A percentile compares a stretch with the other conserved stretches of the same genome.
Conservation (phyloP, 225 moss, liverwort and hornwort species). For the Sphagnum tenellum region DNA sequence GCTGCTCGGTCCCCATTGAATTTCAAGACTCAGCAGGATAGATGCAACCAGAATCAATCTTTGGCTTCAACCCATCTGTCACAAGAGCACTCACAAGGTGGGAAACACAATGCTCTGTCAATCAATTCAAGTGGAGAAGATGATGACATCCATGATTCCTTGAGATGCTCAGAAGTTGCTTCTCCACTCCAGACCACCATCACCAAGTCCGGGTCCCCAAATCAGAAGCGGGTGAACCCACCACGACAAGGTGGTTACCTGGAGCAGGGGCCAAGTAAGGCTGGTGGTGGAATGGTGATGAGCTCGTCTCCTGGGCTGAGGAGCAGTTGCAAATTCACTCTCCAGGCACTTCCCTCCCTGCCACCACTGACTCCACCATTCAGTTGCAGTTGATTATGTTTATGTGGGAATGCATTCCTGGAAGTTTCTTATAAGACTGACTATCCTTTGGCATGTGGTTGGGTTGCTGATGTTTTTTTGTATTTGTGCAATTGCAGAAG, state of each 20-base stretch:
- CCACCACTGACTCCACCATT: conserved; percentile 33
- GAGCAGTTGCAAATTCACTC: conserved; percentile 76
- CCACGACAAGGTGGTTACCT: conserved; percentile 56
- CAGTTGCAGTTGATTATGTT: conserved; percentile 20
- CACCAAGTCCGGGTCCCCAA: conserved; percentile 74
- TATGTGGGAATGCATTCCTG: too few relatives aligned
- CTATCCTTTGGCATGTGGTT: too few relatives aligned
- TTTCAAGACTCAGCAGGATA: conserved; percentile 15
- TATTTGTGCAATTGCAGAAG: too few relatives aligned
- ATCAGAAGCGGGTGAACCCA: conserved; percentile 86
- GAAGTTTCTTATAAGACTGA: too few relatives aligned
- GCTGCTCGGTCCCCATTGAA: conserved; percentile 32
- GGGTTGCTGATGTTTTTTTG: too few relatives aligned
- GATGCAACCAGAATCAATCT: conserved; percentile 17
- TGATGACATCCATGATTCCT: conserved; percentile 48
- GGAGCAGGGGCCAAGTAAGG: conserved; percentile 30
- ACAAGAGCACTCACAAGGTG: conserved; percentile 12
- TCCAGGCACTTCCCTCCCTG: conserved; percentile 56
- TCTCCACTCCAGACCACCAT: conserved; percentile 57
- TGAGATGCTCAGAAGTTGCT: conserved; percentile 47
- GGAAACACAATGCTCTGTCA: not conserved
- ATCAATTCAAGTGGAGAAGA: conserved; percentile 21
- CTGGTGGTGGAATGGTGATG: conserved; percentile 20
- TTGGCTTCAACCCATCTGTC: conserved; percentile 7
- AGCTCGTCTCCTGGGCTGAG: conserved; percentile 47